A percentile compares a stretch with the other conserved stretches of the same genome.
These are phyloP conservation scores for Chlorella sp. DNA, from an alignment of 139 green algal species.

Conservation along the genomic window DNA sequence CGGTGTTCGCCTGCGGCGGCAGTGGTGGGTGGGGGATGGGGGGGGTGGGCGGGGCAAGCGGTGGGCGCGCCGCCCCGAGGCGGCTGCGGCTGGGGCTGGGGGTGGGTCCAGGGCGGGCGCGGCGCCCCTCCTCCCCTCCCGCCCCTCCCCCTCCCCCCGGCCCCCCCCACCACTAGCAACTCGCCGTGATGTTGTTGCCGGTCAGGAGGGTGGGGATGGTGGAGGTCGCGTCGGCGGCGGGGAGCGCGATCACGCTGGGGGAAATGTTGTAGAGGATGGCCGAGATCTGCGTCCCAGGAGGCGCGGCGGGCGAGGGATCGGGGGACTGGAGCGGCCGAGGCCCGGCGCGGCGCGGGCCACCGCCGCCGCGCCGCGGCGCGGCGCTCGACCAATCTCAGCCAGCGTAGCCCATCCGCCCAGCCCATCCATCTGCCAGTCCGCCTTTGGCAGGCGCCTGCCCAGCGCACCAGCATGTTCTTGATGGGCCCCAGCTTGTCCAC, in stretches of 20 bases:
- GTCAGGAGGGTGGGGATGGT: conserved; percentile 13
- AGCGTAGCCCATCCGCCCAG: not conserved
- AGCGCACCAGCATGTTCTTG: too few relatives aligned
- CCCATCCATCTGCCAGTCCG: not conserved
- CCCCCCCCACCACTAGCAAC: too few relatives aligned
- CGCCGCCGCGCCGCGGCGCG: not conserved
- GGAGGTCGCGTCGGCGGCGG: not conserved
- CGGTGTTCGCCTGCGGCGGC: too few relatives aligned
- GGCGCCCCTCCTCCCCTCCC: not conserved
- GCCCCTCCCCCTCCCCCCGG: not conserved
- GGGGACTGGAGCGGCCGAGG: not conserved
- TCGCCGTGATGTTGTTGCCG: not conserved
- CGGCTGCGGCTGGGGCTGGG: not conserved
- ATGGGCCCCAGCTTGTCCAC: too few relatives aligned
- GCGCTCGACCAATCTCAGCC: not conserved
- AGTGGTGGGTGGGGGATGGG: too few relatives aligned
- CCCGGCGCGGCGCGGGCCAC: not conserved
- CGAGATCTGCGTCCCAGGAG: not conserved
- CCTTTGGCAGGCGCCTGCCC: not conserved
- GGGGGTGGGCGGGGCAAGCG: too few relatives aligned
- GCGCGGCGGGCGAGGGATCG: not conserved
- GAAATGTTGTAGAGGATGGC: conserved; percentile 26
- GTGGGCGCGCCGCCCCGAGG: too few relatives aligned
- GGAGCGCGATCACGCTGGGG: not conserved
- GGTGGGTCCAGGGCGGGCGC: not conserved